These are phyloP conservation scores for Austroboletus novae-zelandiae DNA, from an alignment of 1,284 basidiomycete genomes.

Conservation along the genomic window DNA sequence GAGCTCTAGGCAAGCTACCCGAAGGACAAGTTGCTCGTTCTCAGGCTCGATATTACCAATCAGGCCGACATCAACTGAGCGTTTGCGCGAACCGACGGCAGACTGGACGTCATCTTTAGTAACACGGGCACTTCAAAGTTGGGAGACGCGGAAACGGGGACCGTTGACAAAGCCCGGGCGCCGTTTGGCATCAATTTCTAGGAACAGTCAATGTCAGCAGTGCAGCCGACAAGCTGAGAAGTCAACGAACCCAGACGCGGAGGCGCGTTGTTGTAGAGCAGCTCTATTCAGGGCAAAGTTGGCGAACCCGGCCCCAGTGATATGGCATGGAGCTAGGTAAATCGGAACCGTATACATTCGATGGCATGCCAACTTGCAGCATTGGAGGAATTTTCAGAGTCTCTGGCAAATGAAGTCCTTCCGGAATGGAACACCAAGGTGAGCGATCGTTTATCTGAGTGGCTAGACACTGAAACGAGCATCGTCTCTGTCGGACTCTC, in stretches of 20 bases:
- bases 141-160: slow-evolving; percentile 6
- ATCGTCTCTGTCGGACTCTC: too few relatives aligned
- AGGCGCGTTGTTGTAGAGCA: slow-evolving; percentile 4
- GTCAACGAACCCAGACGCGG: slow-evolving; percentile 14
- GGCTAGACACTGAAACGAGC: too few relatives aligned
- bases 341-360: not conserved
- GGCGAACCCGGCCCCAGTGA: not conserved
- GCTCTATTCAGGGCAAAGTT: not conserved
- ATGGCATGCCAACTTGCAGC: not conserved
- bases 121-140: slow-evolving; percentile 8
- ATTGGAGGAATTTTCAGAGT: slow-evolving; percentile 13
- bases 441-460: not conserved
- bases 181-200: slow-evolving; percentile 26
- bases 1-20: not conserved
- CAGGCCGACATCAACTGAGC: not conserved
- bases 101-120: slow-evolving; percentile 16
- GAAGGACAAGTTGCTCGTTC: slow-evolving; percentile 1
- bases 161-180: not conserved
- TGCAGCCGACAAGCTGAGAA: slow-evolving; percentile 14
- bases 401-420: slow-evolving; percentile 15
- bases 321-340: slow-evolving; percentile 6
- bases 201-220: slow-evolving; percentile 14
- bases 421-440: slow-evolving; percentile 25
- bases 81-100: slow-evolving; percentile 6
- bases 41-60: slow-evolving; percentile 7